Base-by-base conservation (phyloP, 352 stramenopile species). In the Phytophthora palmivora region DNA sequence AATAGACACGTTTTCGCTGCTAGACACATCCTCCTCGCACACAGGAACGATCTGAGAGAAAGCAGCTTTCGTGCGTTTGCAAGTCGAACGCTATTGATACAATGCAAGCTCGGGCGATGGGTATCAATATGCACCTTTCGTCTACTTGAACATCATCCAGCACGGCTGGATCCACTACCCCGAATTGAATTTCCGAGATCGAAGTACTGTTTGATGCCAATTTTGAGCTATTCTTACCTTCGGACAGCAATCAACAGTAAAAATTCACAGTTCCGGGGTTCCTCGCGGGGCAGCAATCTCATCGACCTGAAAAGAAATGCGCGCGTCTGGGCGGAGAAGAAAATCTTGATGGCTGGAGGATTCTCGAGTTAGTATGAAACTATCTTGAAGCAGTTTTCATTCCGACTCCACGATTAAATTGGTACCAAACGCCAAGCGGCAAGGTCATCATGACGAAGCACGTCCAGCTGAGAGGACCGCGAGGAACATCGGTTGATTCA, bases 401-500 rank as follows among this genome's bases (percentile, higher is more conserved):
- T 47, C 49, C 5, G 38, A 58, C 38, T 42, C 19, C 8, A 18
- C n/a, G n/a, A 33, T 33, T 50, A 15, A 32, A 39, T 49, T 49
- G 18, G 43, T 28, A 28, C 24, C 24, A 28, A 28, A 28, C 24
- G n/a, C n/a, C n/a, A n/a, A n/a, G n/a, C 24, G 24, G 24, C 24
- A 28, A 28, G 24, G 6, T 3, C 24, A 6, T 21, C 22, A 36
- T 47, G 30, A 60, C 26, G 39, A 60, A 41, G 33, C 58, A 49
- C 39, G 33, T 54, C 22, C 57, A 30, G 10, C 26, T 48, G 3
- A 63, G 36, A n/a, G 45, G 57, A 6, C 38, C 30, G 8, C 33
- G 37, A 49, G 21, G 38, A 28, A 65, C 33, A 26, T 63, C 51
- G 9, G 36, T 67, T 26, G 34, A 57, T n/a, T 67, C 59, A 21